phyloP scores from a whole-genome alignment of 83 land plant genomes.

The Picea engelmannii region DNA sequence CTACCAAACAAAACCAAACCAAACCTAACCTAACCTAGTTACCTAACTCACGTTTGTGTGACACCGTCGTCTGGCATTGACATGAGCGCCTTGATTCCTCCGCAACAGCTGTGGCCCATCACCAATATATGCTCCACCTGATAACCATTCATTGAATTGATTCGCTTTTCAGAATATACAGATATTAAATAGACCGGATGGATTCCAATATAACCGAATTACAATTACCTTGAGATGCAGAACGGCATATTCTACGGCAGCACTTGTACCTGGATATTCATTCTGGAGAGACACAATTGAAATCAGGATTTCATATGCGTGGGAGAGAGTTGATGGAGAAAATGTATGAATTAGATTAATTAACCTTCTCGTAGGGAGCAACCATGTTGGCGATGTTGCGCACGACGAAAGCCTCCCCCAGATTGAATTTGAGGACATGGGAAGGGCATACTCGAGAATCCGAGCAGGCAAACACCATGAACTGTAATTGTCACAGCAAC shows the following conservation, averaged over 20 bases:
- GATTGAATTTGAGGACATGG: conserved; percentile 53
- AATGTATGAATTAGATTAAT: no score
- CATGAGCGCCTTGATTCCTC: conserved; percentile 90
- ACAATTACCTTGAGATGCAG: conserved; percentile 64
- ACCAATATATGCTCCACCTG: conserved; percentile 70
- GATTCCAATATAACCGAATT: not conserved
- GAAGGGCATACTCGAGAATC: conserved; percentile 82
- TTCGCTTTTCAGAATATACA: not conserved
- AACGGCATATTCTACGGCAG: conserved; percentile 84
- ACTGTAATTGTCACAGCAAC: no score
- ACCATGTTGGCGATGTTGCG: conserved; percentile 84
- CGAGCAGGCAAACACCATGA: conserved; percentile 73
- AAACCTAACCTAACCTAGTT: no score
- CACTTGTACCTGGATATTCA: conserved; percentile 53
- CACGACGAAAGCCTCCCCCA: conserved; percentile 77
- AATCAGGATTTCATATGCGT: no score
- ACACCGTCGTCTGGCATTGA: conserved; percentile 38
- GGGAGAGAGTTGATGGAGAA: no score
- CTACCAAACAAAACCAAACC: not conserved
- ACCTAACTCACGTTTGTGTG: no score
- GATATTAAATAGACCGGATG: not conserved
- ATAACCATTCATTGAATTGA: not conserved
- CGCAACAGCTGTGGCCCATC: conserved; percentile 88
- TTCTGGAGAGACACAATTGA: conserved; percentile 7
- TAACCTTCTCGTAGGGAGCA: conserved; percentile 36